Evolutionary conservation across 495 filamentous ascomycete genomes (phyloP), one percentile per base, ranked within the genome.

Genomic region (Penicillium soppii): DNA sequence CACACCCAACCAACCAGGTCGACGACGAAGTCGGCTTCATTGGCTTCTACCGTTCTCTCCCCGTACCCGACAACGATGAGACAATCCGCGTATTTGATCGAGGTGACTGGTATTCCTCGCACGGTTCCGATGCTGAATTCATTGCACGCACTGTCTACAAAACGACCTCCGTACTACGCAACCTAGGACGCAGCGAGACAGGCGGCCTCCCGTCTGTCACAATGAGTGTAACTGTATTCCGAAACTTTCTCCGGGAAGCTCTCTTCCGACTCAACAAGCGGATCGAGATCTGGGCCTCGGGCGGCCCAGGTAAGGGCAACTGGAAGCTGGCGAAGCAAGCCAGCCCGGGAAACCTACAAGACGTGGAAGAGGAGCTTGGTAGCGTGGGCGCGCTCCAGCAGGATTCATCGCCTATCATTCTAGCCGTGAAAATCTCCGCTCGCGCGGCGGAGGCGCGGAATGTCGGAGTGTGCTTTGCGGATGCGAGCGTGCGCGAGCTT

Each of bases 21-120:
- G 94, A 98, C 59, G 94, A 98, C 67, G 94, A 98, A 77, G 82
- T 83, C 62, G 89, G 92, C 53, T 97, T 98, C 74, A 97, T 97
- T 67, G 85, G 85, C 30, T 96, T 92, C 76, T 98, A 91, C 77
- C 90, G 90, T 52, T 84, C 81, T 26, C 81, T 98, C 7, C 83
- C 89, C 7, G 47, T 68, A 15, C 81, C 84, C 42, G 78, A 82
- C 62, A 90, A 92, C 52, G 65, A 73, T 61, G 70, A 74, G 22
- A 71, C 67, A 0, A 79, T 97, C 22, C 89, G 94, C 21, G 83
- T 98, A 36, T 98, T 97, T 62, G 90, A 97, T 63, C 84, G 94
- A 53, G 90, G 90, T 26, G 94, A 97, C 63, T 97, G 85, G 82
- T 96, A 96, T 68, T 92, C 91, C 0, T 89, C 91, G 13, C 95